Evolutionary conservation across 495 filamentous ascomycete species (phyloP), one percentile per base, ranked within the genome.

Genomic region (Penicillium angulare): DNA sequence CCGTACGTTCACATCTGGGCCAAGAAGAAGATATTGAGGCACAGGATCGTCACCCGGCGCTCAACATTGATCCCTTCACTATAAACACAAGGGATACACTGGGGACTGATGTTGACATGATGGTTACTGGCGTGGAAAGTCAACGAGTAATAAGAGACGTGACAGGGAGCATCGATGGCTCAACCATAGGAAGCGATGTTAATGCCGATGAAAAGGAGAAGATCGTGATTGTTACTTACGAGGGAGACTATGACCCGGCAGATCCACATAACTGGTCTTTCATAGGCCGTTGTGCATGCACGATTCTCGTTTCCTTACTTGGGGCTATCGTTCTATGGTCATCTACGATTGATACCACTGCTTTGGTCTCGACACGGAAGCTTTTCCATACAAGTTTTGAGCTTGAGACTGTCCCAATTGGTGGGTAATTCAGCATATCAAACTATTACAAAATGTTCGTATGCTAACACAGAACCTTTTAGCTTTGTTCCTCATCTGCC

Each of bases 201-300:
- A n/a, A n/a, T n/a, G 13, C 9, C n/a, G 15, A 40, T 16, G 31
- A 52, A 26, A 43, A 41, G 39, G 63, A 66, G 18, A 67, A 71
- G 55, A 71, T 83, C 27, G 82, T 84, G 22, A 71, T 83, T 0
- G 81, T 86, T 3, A 75, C 76, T 9, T 85, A 73, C 55, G 76
- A 82, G 26, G 68, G 72, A 5, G 75, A 76, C 16, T 60, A 71
- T 41, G 80, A 84, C 46, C 60, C 68, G 0, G 62, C 75, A 47
- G 78, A 83, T 55, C 82, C 80, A 15, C 80, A 81, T 43, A 83
- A 84, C 52, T 85, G 76, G 80, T 57, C 64, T n/a, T 59, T 67
- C 15, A 9, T 40, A 8, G 61, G 63, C 7, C 64, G 72, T 10
- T 43, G 69, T 15, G 31, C 53, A 22, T 62, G 74, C 24, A 77